Evolutionary conservation across 1,139 yeast species (phyloP), one percentile per base, ranked within the genome.

Genomic region (Arxiozyma slooffiae): DNA sequence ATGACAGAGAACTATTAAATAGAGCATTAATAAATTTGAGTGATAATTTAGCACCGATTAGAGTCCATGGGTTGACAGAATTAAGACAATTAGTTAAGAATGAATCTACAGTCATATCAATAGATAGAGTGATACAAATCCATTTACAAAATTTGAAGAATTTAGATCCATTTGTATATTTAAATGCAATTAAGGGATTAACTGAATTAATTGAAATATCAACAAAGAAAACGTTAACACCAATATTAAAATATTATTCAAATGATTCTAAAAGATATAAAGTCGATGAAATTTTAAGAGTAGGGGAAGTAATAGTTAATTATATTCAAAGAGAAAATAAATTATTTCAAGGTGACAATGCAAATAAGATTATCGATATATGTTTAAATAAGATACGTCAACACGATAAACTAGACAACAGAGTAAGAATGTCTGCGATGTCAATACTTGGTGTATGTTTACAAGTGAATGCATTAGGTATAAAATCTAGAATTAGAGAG

Each of bases 351-450:
- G 82, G 82, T 0, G 60, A 65, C 0, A 40, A 59, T 1, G 71
- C 75, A 0, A 67, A 67, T 41, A 52, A 53, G 9, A 56, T 79
- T n/a, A 63, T 71, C 17, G 66, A 71, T 2, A 62, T 63, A 0
- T 63, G 68, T 5, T 55, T 68, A 3, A 49, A 52, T 3, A 60
- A 63, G 21, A 59, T 70, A 8, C 57, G 65, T 46, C 56, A 60
- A 14, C 60, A 61, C 40, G 63, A 61, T 4, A 57, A 60, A 7
- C 59, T 65, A 4, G 96, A 88, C 57, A 72, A 75, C 51, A 74
- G 82, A 44, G 59, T 88, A 42, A 73, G 97, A 57, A 83, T 88
- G 85, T 89, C 97, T 0, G 80, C 96, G 0, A 76, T 89, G 80
- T 86, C 96, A 0, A 66, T 92, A 17, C 67, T 90, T 20, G 96